Evolutionary conservation across 495 filamentous ascomycete species (phyloP), one percentile per base, ranked within the genome.

Genomic region (Penicillium pancosmium): DNA sequence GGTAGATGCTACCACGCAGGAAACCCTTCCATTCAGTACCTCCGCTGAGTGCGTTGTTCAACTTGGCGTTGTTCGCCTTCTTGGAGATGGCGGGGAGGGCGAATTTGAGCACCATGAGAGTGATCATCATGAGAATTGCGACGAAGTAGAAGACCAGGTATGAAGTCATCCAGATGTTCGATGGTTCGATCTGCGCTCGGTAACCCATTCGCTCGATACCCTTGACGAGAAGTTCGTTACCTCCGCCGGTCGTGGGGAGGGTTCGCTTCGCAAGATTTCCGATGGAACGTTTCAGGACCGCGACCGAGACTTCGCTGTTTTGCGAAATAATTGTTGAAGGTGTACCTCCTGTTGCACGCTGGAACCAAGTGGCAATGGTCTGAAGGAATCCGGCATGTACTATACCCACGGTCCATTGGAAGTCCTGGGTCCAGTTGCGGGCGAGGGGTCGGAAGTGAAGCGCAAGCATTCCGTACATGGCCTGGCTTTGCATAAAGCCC

Each of bases 351-450:
- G 94, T 98, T 6, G 94, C 80, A 33, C 92, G 89, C 73, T 96
- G 93, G 71, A 97, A 98, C 94, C 94, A 98, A 23, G 91, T 95
- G 46, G 90, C 86, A 60, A 97, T 91, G 31, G 81, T 77, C 69
- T 98, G 88, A 68, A 98, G 83, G 73, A 96, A 96, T 43, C 78
- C 79, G 59, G 95, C 82, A 53, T 84, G 82, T 63, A 98, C 93
- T 65, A 98, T 91, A 61, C 94, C 94, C 89, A 98, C 91, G 68
- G 86, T 93, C 94, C 94, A 98, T 73, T 93, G 87, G 78, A 97
- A 97, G 65, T 96, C 91, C 76, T 98, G 93, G 2, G 93, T 97
- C 94, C 94, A 98, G 0, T 92, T 82, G 65, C 88, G 83, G 34
- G 94, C 94, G 41, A 96, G 88, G 0, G 94, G 94, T 4, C 93